Evolutionary conservation across 148 eudicot genomes (phyloP).

Genomic region (Cornus suecica): DNA sequence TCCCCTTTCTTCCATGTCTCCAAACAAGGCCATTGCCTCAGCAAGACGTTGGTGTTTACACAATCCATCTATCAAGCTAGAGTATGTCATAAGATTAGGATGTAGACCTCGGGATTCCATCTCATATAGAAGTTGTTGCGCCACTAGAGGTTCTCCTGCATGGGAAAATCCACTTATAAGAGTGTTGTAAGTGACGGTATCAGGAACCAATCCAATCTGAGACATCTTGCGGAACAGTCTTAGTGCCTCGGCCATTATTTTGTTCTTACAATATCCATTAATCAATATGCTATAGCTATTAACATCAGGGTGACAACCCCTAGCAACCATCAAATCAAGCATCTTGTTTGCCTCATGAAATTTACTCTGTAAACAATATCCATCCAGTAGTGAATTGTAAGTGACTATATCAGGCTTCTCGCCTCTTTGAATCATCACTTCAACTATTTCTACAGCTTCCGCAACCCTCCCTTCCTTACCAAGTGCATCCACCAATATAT

Average conservation of each 20-base stretch:
- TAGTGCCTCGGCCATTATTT: background rate
- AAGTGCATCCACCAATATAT: background rate
- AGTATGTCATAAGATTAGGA: background rate
- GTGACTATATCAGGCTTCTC: background rate
- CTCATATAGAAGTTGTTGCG: background rate
- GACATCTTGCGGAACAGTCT: background rate
- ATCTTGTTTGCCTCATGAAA: slow-evolving; percentile 9
- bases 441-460: background rate
- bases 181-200: slow-evolving; percentile 5
- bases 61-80: background rate
- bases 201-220: background rate
- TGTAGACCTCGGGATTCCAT: background rate
- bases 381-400: background rate
- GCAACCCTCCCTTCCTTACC: slow-evolving; percentile 7
- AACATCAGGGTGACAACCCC: background rate
- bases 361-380: slow-evolving; percentile 5
- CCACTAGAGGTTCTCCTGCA: background rate
- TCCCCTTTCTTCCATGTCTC: background rate
- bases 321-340: background rate
- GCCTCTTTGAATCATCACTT: slow-evolving; percentile 12
- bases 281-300: background rate
- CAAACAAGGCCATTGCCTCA: slow-evolving; percentile 2
- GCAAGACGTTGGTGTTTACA: background rate
- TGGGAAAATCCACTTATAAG: slow-evolving; percentile 3
- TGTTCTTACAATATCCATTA: slow-evolving; percentile 1